Conservation (phyloP, 768 basidiomycete genomes). For the Suillus decipiens region DNA sequence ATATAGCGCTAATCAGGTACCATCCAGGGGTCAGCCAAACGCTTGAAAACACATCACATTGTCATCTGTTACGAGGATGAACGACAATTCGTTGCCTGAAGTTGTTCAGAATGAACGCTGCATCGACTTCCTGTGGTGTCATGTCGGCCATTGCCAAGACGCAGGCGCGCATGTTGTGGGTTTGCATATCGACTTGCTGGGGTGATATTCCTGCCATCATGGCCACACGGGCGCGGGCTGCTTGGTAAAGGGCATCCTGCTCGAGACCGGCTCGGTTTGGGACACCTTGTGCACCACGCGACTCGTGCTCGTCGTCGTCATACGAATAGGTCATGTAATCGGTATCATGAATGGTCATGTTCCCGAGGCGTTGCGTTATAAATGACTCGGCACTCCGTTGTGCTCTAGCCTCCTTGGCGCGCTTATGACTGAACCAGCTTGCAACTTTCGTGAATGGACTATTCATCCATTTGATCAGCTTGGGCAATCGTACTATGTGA, state of each 20-base stretch:
- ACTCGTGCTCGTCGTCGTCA: background rate
- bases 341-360: background rate
- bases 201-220: background rate
- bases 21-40: background rate
- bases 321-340: background rate
- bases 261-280: background rate
- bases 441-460: background rate
- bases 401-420: background rate
- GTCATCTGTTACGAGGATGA: background rate
- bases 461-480: background rate
- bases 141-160: background rate
- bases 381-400: background rate
- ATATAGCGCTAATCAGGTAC: background rate
- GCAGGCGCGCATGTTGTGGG: background rate
- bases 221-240: background rate
- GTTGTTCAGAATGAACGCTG: conserved; percentile 2
- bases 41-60: background rate
- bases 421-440: conserved; percentile 9
- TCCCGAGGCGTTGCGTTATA: background rate
- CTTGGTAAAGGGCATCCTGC: background rate
- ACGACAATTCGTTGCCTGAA: background rate
- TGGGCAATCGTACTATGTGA: no score
- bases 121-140: conserved; percentile 5
- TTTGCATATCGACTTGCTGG: background rate
- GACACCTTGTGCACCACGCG: background rate